Evolutionary conservation across 257 asterid genomes (phyloP).

Genomic region (Penstemon eatonii): DNA sequence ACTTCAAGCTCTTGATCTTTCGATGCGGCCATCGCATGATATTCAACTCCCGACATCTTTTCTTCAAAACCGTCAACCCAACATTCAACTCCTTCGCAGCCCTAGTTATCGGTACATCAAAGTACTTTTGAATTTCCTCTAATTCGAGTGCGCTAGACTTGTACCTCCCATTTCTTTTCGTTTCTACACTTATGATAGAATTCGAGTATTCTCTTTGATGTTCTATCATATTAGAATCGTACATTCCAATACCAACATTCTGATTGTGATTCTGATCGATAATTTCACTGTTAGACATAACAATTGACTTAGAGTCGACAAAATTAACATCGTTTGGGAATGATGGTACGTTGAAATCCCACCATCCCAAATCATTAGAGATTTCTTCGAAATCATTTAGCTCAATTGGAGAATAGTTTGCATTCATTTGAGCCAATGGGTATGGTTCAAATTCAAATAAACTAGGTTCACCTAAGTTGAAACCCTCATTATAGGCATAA

Average conservation of each 20-base stretch:
- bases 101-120: slow-evolving; percentile 65
- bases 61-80: slow-evolving; percentile 78
- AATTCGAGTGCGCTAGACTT: slow-evolving; percentile 42
- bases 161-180: slow-evolving; percentile 32
- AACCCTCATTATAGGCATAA: slow-evolving; percentile 27
- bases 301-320: slow-evolving; percentile 22
- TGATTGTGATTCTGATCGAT: background rate
- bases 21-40: slow-evolving; percentile 87
- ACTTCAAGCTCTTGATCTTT: slow-evolving; percentile 80
- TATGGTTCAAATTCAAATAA: slow-evolving; percentile 31
- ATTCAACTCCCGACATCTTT: slow-evolving; percentile 73
- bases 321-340: slow-evolving; percentile 16
- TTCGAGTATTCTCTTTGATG: background rate
- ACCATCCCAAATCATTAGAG: slow-evolving; percentile 36
- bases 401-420: slow-evolving; percentile 20
- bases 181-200: background rate
- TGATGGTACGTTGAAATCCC: slow-evolving; percentile 38
- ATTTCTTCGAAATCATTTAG: slow-evolving; percentile 49
- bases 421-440: slow-evolving; percentile 19
- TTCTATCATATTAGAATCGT: background rate
- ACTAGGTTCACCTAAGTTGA: slow-evolving; percentile 26
- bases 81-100: slow-evolving; percentile 82
- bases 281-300: slow-evolving; percentile 4
- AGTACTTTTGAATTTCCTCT: slow-evolving; percentile 70
- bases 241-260: background rate